Conservation (phyloP, 768 basidiomycete species). For the Agaricus blazei region DNA sequence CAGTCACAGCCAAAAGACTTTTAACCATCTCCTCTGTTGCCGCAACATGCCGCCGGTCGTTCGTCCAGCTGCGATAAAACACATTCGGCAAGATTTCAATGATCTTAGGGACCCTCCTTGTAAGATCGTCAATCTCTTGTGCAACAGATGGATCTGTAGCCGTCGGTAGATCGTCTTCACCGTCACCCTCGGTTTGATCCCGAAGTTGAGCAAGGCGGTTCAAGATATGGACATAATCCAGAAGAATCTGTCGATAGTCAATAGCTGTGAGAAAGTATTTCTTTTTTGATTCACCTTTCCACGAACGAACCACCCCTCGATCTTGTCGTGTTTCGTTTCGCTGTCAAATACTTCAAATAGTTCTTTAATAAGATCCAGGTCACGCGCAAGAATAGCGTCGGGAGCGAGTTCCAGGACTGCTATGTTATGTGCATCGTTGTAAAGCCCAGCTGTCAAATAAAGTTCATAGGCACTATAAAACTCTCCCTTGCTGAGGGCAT, state of each 20-base stretch:
- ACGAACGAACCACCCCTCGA: conserved; percentile 77
- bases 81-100: conserved; percentile 68
- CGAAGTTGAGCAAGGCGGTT: conserved; percentile 53
- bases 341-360: conserved; percentile 61
- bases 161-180: conserved; percentile 19
- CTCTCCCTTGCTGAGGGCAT: conserved; percentile 55
- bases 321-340: conserved; percentile 33
- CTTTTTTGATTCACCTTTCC: conserved; percentile 59
- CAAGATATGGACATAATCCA: conserved; percentile 69
- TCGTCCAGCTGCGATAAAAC: conserved; percentile 40
- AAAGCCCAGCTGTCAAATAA: conserved; percentile 65
- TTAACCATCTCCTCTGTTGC: conserved; percentile 72
- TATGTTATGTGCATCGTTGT: conserved; percentile 74
- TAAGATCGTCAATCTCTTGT: conserved; percentile 55
- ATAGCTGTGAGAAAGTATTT: neutral
- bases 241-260: conserved; percentile 41
- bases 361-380: conserved; percentile 56
- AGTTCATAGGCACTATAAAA: conserved; percentile 73
- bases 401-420: conserved; percentile 85
- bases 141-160: conserved; percentile 42
- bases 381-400: conserved; percentile 73
- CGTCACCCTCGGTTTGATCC: conserved; percentile 32
- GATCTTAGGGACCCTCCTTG: conserved; percentile 55
- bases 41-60: conserved; percentile 61
- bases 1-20: conserved; percentile 52